A percentile compares a stretch with the other conserved stretches of the same genome.
Evolutionary conservation across 2,329 filamentous ascomycete species (phyloP).

Genomic region (Lachnellula subtilissima): DNA sequence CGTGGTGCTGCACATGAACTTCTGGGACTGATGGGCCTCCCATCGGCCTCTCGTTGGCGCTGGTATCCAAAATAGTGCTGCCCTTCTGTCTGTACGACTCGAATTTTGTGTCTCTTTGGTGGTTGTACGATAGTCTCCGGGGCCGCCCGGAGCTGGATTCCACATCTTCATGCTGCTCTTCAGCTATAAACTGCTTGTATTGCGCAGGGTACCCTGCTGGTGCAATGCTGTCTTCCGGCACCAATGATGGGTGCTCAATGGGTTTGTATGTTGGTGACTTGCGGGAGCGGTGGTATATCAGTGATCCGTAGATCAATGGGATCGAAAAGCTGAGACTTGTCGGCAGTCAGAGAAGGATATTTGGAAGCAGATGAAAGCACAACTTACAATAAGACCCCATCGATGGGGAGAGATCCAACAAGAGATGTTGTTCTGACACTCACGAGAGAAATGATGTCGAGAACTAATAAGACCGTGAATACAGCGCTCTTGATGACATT

Average conservation of each 20-base stretch:
- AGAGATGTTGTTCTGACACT: constrained; percentile 1
- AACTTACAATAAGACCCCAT: constrained; percentile 19
- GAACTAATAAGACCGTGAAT: constrained; percentile 15
- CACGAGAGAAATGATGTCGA: constrained; percentile 15
- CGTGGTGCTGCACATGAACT: constrained; percentile 21
- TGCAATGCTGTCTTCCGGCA: neutral
- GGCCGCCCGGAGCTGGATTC: neutral
- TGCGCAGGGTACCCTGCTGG: neutral
- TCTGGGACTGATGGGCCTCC: constrained; percentile 10
- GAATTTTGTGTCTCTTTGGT: constrained; percentile 18
- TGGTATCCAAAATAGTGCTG: neutral
- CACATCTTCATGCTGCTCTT: constrained; percentile 3
- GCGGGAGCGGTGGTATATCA: constrained; percentile 18
- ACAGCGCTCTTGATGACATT: constrained; percentile 19
- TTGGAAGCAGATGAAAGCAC: neutral
- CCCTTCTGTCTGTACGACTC: constrained; percentile 14
- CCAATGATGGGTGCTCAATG: constrained; percentile 4
- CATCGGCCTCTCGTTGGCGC: neutral
- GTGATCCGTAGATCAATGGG: constrained; percentile 24
- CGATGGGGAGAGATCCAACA: constrained; percentile 10
- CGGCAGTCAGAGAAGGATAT: neutral
- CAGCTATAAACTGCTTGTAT: neutral
- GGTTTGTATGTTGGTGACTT: constrained; percentile 7
- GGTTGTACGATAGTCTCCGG: constrained; percentile 18
- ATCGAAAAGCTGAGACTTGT: constrained; percentile 21